These are phyloP conservation scores for Hyphopichia wangnamkhiaoensis DNA, from an alignment of 1,139 yeast genomes.

Conservation along the genomic window DNA sequence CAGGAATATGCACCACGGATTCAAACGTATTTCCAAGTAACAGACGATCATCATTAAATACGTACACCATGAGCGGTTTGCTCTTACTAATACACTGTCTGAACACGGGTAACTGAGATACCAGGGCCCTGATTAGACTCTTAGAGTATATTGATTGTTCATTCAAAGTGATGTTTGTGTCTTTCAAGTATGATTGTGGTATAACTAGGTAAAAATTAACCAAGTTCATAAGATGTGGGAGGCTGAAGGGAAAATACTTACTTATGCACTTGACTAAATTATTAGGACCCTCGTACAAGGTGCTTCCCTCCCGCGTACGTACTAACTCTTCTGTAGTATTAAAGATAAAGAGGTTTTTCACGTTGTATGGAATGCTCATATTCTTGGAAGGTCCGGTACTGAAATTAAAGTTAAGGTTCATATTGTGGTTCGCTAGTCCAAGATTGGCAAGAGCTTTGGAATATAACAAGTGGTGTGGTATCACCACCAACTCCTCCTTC, in stretches of 20 bases:
- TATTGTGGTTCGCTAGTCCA: slow-evolving; percentile 14
- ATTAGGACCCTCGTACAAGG: no score
- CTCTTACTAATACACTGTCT: slow-evolving; percentile 19
- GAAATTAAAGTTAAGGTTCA: not conserved
- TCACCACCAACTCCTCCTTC: no score
- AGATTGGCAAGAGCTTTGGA: no score
- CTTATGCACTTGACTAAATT: not conserved
- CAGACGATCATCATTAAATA: slow-evolving; percentile 22
- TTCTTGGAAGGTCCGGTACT: slow-evolving; percentile 9
- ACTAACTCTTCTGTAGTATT: slow-evolving; percentile 24
- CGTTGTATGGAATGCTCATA: slow-evolving; percentile 25
- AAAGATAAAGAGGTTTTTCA: slow-evolving; percentile 35
- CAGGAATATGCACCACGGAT: slow-evolving; percentile 23
- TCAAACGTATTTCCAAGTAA: slow-evolving; percentile 10
- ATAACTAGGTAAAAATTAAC: slow-evolving; percentile 34
- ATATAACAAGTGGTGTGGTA: no score
- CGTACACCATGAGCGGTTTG: slow-evolving; percentile 35
- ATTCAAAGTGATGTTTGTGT: slow-evolving; percentile 4
- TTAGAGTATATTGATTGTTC: slow-evolving; percentile 17
- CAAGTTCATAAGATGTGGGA: slow-evolving; percentile 32
- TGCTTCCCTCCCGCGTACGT: no score
- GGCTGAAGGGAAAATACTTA: slow-evolving; percentile 26
- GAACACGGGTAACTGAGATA: slow-evolving; percentile 23
- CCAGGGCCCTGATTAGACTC: slow-evolving; percentile 18
- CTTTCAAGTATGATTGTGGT: slow-evolving; percentile 20